phyloP scores from a whole-genome alignment of 2,329 filamentous ascomycete genomes.

The Colletotrichum sp. region DNA sequence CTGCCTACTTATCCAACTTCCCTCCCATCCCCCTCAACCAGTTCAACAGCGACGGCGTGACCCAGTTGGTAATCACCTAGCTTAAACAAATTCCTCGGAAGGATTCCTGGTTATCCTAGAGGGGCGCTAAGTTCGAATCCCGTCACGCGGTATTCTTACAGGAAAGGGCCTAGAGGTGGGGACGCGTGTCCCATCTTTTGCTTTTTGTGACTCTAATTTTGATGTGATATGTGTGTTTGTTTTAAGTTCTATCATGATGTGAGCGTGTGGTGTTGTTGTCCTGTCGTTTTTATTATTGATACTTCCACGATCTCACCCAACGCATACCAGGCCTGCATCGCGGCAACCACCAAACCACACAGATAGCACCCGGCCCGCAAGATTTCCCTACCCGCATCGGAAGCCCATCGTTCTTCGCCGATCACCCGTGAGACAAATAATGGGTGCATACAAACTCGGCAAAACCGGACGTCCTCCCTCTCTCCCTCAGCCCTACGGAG shows the following conservation, averaged over 20 bases:
- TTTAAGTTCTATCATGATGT: neutral
- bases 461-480: neutral
- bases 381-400: neutral
- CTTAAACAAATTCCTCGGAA: neutral
- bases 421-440: neutral
- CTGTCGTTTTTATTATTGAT: neutral
- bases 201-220: neutral
- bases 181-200: neutral
- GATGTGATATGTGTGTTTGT: neutral
- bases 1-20: neutral
- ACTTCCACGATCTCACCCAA: neutral
- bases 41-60: neutral
- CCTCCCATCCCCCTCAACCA: neutral
- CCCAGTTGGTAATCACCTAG: neutral
- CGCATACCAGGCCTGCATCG: neutral
- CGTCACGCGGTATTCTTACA: neutral
- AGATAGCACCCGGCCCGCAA: neutral
- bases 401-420: neutral
- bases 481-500: constrained; percentile 8
- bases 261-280: neutral
- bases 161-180: neutral
- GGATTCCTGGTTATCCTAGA: neutral
- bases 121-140: neutral
- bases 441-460: neutral
- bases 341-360: neutral